Base-by-base conservation (phyloP, 106 monocot species). In the Triglochin maritima region DNA sequence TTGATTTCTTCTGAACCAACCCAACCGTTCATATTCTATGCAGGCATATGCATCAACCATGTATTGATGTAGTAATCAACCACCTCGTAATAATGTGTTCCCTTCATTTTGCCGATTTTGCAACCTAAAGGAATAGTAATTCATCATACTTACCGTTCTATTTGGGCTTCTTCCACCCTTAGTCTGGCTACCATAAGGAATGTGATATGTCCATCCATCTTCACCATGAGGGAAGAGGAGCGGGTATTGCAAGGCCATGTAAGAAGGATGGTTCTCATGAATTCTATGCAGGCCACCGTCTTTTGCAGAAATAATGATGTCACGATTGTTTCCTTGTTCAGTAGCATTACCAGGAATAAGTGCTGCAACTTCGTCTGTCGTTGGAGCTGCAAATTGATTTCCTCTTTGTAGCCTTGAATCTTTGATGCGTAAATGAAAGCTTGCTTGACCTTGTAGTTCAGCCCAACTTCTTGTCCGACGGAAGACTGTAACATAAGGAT, bases 211-310 rank as follows among this genome's bases (percentile, higher is more conserved):
- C 6, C 15, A 73, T 29, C 72, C 72, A 67, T 72, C 59, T 66
- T 78, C 78, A 7, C 60, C 72, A 50, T 73, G 63, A 13, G 73
- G 67, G 49, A 79, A 79, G 10, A 79, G 16, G 2, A 79, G 43
- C 1, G 73, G 78, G 44, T 79, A 78, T 66, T 78, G 71, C 41
- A 78, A 10, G 14, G 72, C 50, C 73, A 74, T 74, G 64, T n/a
- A 74, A 11, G 15, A 45, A 17, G 63, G 68, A 50, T 69, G 79
- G 0, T 14, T 4, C 17, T 72, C 66, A 12, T 44, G 46, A 7
- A 79, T 74, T 56, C 68, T 8, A 44, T 69, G 10, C 4, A 69
- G 46, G 2, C 41, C 13, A 48, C n/a, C 7, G 53, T 3, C 46
- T 63, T 44, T 44, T 29, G 69, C 7, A 7, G 67, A 49, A 10